Base-by-base conservation (phyloP, 1,139 yeast genomes). In the Saccharomyces hybrid region DNA sequence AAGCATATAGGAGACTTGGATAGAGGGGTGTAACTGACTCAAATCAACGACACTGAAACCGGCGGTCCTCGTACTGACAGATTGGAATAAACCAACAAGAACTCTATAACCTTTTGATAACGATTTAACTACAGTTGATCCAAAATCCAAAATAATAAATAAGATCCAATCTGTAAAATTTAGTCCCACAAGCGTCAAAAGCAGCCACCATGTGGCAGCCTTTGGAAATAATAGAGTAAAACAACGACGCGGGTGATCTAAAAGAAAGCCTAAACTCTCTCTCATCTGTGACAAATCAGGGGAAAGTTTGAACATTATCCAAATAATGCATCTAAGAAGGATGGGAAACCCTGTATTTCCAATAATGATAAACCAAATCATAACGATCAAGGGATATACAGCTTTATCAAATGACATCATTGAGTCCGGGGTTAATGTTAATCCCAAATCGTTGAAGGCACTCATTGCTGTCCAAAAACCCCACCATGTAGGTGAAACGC, bases 191-290 rank as follows among this genome's bases (percentile, higher is more conserved):
- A 93, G 76, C 27, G 90, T 86, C 54, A 82, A 77, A 55, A 89
- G 77, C 50, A 93, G 76, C 97, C 97, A 89, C 96, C 97, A 90
- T 0, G 99, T 93, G 2, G 98, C 96, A 1, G 85, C 83, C 2
- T 93, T 80, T 0, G 99, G 99, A 66, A 93, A 93, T 53, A 95
- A 74, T 57, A 93, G 74, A 1, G 98, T 91, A 68, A 93, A 93
- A 69, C 99, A 93, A 65, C 99, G 86, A 65, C 99, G 83, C 1
- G 99, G 99, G 68, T 93, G 99, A 63, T 91, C 98, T 51, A 93
- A 75, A 55, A 93, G 71, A 64, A 95, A 93, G 1, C 90, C 95
- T 26, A 91, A 73, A 7, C 95, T 86, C 66, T 93, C 98, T 57
- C 79, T 80, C 58, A 75, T 76, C 70, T 79, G 75, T 38, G 91